A percentile compares a stretch with the other conserved stretches of the same genome.
These are phyloP conservation scores for Calycina herbarum DNA, from an alignment of 2,329 filamentous ascomycete species.

Conservation along the genomic window DNA sequence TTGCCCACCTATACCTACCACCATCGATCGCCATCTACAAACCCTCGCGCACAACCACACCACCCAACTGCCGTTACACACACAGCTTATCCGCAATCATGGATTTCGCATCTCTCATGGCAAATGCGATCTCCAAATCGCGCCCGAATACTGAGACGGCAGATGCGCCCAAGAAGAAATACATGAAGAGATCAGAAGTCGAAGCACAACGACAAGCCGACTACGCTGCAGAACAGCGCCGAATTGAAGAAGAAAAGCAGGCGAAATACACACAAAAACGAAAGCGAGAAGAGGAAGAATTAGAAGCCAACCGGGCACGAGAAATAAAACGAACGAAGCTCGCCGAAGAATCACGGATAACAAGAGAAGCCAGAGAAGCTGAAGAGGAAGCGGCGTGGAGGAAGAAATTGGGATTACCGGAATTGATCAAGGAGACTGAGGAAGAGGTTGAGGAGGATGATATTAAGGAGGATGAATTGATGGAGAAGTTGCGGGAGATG, in stretches of 20 bases:
- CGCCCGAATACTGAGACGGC: slow-evolving; percentile 49
- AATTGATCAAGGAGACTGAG: slow-evolving; percentile 57
- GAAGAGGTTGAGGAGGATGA: slow-evolving; percentile 56
- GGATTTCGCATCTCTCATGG: slow-evolving; percentile 96
- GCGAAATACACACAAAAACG: slow-evolving; percentile 75
- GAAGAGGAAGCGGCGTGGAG: slow-evolving; percentile 72
- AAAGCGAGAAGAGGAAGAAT: slow-evolving; percentile 84
- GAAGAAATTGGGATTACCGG: slow-evolving; percentile 78
- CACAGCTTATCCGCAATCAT: slow-evolving; percentile 51
- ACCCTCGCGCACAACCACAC: not conserved
- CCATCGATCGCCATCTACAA: not conserved
- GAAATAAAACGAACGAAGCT: slow-evolving; percentile 81
- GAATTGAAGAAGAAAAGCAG: slow-evolving; percentile 68
- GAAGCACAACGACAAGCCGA: slow-evolving; percentile 79
- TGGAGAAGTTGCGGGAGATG: slow-evolving; percentile 65
- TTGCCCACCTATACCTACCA: not conserved
- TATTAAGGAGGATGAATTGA: slow-evolving; percentile 70
- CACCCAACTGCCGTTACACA: not conserved
- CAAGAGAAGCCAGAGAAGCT: slow-evolving; percentile 70
- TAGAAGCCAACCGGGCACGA: slow-evolving; percentile 64
- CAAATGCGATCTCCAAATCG: slow-evolving; percentile 84
- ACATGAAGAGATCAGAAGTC: slow-evolving; percentile 78
- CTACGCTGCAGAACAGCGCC: slow-evolving; percentile 80
- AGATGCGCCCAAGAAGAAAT: slow-evolving; percentile 61
- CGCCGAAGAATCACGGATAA: slow-evolving; percentile 73